Evolutionary conservation across 495 filamentous ascomycete species (phyloP).

Genomic region (Polyplosphaeria fusca): DNA sequence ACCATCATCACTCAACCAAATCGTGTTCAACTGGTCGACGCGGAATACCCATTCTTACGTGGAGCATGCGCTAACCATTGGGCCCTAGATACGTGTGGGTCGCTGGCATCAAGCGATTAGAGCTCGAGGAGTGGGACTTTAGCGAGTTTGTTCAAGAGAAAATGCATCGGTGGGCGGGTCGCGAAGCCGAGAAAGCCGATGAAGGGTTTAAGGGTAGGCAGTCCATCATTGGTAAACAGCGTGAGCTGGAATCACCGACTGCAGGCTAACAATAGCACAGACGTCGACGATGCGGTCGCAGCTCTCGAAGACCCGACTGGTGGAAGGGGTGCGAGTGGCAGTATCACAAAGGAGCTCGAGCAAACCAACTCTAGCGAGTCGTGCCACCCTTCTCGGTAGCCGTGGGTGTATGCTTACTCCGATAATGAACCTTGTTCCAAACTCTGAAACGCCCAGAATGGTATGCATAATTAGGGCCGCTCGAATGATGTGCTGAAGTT

Average conservation of each 20-base stretch:
- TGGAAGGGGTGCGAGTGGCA: conserved; percentile 39
- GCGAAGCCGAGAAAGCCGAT: conserved; percentile 40
- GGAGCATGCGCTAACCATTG: too few species aligned
- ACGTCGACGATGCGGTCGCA: conserved; percentile 41
- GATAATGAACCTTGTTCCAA: too few species aligned
- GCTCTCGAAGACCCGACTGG: conserved; percentile 39
- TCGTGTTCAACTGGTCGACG: too few species aligned
- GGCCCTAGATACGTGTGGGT: too few species aligned
- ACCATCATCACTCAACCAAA: too few species aligned
- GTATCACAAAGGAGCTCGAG: conserved; percentile 37
- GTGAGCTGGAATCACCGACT: background rate
- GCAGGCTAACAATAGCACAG: conserved; percentile 31
- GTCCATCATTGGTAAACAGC: conserved; percentile 22
- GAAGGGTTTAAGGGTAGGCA: conserved; percentile 35
- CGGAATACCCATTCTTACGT: too few species aligned
- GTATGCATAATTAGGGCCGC: too few species aligned
- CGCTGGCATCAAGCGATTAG: conserved; percentile 49
- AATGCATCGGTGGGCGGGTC: conserved; percentile 38
- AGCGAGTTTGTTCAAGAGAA: conserved; percentile 41
- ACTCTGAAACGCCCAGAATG: too few species aligned
- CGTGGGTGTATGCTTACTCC: too few species aligned
- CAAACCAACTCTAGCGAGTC: too few species aligned
- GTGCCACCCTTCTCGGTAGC: too few species aligned
- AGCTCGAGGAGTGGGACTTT: conserved; percentile 78
- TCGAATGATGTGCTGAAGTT: too few species aligned